Evolutionary conservation across 2,329 filamentous ascomycete species (phyloP).

Genomic region (Bipolaris gigantea): DNA sequence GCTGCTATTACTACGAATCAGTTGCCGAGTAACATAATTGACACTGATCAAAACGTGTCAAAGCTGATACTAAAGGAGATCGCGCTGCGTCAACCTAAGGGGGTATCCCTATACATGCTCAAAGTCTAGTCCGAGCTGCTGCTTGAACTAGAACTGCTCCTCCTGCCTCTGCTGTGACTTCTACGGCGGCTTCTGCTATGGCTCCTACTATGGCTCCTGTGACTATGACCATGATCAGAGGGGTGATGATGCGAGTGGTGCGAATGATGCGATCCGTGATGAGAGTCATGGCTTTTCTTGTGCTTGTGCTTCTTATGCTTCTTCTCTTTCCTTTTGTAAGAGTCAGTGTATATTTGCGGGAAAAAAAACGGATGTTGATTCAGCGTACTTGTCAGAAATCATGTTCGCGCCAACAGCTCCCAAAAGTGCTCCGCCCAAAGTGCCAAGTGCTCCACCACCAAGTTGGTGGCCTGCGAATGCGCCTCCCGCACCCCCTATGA

Average conservation of each 20-base stretch:
- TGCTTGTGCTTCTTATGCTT: too few species aligned
- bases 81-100: too few species aligned
- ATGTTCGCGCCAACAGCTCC: slow-evolving; percentile 61
- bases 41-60: neutral
- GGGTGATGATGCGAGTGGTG: slow-evolving; percentile 19
- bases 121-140: slow-evolving; percentile 42
- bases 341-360: too few species aligned
- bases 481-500: slow-evolving; percentile 58
- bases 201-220: slow-evolving; percentile 40
- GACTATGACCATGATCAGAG: slow-evolving; percentile 13
- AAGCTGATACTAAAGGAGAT: neutral
- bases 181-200: too few species aligned
- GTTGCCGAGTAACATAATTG: neutral
- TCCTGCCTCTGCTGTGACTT: slow-evolving; percentile 36
- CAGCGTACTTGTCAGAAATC: slow-evolving; percentile 49
- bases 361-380: too few species aligned
- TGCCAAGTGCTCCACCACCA: slow-evolving; percentile 57
- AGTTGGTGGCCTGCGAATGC: slow-evolving; percentile 58
- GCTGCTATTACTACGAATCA: neutral
- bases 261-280: slow-evolving; percentile 27
- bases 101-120: neutral
- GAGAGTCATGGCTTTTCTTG: slow-evolving; percentile 37
- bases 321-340: slow-evolving; percentile 31
- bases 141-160: slow-evolving; percentile 34
- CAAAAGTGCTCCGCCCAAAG: slow-evolving; percentile 54